Conservation (phyloP, 768 basidiomycete species). For the Tephrocybe sp. region DNA sequence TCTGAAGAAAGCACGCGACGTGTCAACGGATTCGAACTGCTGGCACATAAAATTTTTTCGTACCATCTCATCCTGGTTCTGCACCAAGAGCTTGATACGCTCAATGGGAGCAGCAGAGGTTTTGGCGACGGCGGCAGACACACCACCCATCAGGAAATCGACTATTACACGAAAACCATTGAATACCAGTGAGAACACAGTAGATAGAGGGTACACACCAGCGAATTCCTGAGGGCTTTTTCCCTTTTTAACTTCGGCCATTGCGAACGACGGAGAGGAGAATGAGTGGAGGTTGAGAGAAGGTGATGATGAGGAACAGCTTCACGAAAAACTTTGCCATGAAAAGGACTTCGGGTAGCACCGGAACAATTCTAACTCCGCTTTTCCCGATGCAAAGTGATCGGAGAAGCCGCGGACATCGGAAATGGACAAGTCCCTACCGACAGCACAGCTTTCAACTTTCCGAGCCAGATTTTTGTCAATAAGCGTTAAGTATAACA, state of each 20-base stretch:
- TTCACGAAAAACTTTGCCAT: conserved; percentile 47
- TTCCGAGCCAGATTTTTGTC: too few species aligned
- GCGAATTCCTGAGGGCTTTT: conserved; percentile 94
- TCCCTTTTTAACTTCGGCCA: conserved; percentile 81
- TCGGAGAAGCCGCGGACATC: conserved; percentile 16
- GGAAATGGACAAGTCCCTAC: conserved; percentile 3
- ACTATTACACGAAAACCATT: conserved; percentile 42
- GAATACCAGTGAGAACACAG: conserved; percentile 10
- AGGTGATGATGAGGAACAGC: conserved; percentile 36
- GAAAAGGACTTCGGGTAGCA: conserved; percentile 48
- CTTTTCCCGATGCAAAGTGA: conserved; percentile 21
- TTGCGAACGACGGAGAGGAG: conserved; percentile 52
- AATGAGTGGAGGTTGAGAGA: conserved; percentile 55
- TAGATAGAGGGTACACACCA: conserved; percentile 42
- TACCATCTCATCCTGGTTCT: conserved; percentile 99
- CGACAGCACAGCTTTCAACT: not conserved
- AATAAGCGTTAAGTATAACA: too few species aligned
- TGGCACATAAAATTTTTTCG: conserved; percentile 16
- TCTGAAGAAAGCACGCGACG: conserved; percentile 55
- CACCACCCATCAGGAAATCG: conserved; percentile 97
- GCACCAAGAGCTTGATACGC: conserved; percentile 97
- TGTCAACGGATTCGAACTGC: conserved; percentile 26
- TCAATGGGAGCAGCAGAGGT: conserved; percentile 99
- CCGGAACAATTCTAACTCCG: conserved; percentile 49
- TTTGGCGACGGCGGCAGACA: conserved; percentile 96